Base-by-base conservation (phyloP, 2,329 filamentous ascomycete species). In the Coniochaeta prunicola region DNA sequence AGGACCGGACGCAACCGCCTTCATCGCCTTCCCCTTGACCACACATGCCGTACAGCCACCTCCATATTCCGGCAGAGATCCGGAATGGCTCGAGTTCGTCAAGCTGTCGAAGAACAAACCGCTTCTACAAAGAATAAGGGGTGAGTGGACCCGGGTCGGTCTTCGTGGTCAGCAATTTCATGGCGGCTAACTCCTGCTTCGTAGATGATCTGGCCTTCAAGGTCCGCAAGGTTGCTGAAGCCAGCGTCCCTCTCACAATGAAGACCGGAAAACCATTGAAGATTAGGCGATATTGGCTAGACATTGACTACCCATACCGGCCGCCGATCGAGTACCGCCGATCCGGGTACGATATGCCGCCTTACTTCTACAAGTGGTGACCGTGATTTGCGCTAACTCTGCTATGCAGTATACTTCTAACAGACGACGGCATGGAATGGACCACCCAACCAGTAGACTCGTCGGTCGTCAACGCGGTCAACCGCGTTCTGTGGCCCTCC, bases 1-100 rank as follows among this genome's bases (percentile, higher is more conserved):
- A 3, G 53, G 19, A 26, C 4, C 45, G 3, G 73, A 75, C 15
- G 74, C 79, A 19, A 70, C 78, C 1, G 63, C 79, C 5, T 88
- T 88, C 61, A 78, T 89, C 8, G 83, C 86, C 0, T 80, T 89
- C 57, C 84, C 84, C 3, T 83, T 84, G 48, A 84, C 82, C 2
- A 82, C 77, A 0, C 77, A 76, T 56, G 64, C 74, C 59, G 70
- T 84, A 19, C 71, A 76, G 17, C 76, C 78, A 31, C 67, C 71
- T 31, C 80, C 79, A 2, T 87, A 86, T 67, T 76, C 74, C 60
- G 78, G 78, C 57, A 74, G 73, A 28, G 84, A 87, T 63, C 85
- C 85, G 2, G 87, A 89, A 69, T 89, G 83, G 84, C 73, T 77
- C 61, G 75, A 77, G 55, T 89, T 86, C 62, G 66, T 85, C 17